Base-by-base conservation (phyloP, 768 basidiomycete genomes). In the Tephrocybe rancida region DNA sequence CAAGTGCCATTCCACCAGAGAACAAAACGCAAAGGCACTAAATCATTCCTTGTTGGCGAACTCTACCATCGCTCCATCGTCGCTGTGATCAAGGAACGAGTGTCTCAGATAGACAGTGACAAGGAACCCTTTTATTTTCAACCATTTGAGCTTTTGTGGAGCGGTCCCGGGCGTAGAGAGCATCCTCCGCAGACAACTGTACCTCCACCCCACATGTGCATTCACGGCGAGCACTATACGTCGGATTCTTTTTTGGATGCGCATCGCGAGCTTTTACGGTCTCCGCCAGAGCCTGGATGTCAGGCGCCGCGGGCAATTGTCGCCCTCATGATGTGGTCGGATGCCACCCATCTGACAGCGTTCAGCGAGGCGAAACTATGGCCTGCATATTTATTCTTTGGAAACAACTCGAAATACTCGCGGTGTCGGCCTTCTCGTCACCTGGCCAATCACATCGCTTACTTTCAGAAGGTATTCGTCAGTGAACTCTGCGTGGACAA, bases 371-470 rank as follows among this genome's bases (percentile, higher is more conserved):
- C 67, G 1, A 58, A 57, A 5, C 52, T 64, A 3, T 76, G 71
- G 74, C 74, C 71, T 0, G 26, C 68, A 1, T 76, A 75, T 44
- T 32, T 69, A 3, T 65, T 50, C 19, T 66, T 73, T 49, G 72
- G 72, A 0, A 67, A 65, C 44, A 50, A 64, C 10, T 73, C 72
- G 0, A 77, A 76, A 51, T 73, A 73, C 49, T 41, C 49, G 0
- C 57, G 63, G 0, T 42, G 50, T 1, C 61, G 62, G 11, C 71
- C 70, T 1, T 48, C 44, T 18, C 8, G 55, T 39, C 7, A 55
- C 49, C 21, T 52, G 58, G 16, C 58, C 32, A 41, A 69, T 38
- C 70, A 70, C 44, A 2, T 75, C 2, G 70, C 65, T 3, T 73
- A 55, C 26, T 44, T 55, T 38, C 42, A 42, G 16, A 73, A 56